These are phyloP conservation scores for Chlorophyllum brunneum DNA, from an alignment of 768 basidiomycete species.

Conservation along the genomic window DNA sequence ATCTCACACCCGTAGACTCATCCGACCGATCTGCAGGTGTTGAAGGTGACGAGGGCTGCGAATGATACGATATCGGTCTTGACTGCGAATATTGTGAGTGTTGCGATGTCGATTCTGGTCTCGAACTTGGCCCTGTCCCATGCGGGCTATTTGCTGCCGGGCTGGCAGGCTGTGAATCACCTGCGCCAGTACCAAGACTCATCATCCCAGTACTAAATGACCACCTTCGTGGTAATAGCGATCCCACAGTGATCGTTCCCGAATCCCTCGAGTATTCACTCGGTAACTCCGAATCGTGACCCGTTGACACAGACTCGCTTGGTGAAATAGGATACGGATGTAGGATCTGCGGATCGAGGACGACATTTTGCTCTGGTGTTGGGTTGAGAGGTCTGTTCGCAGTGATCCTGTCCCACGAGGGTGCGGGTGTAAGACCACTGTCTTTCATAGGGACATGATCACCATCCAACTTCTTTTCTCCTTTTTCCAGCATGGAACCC, in stretches of 20 bases:
- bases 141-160: background rate
- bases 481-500: slow-evolving; percentile 39
- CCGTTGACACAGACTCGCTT: slow-evolving; percentile 25
- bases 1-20: background rate
- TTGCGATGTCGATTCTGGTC: slow-evolving; percentile 11
- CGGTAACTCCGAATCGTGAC: slow-evolving; percentile 25
- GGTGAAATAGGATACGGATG: slow-evolving; percentile 45
- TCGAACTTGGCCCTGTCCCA: background rate
- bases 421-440: slow-evolving; percentile 1
- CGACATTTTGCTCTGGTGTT: slow-evolving; percentile 44
- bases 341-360: slow-evolving; percentile 35
- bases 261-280: slow-evolving; percentile 32
- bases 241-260: slow-evolving; percentile 34
- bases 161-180: slow-evolving; percentile 1
- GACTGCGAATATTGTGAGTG: slow-evolving; percentile 1
- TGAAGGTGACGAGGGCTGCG: slow-evolving; percentile 9
- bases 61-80: background rate
- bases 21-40: slow-evolving; percentile 10
- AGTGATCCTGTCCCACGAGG: slow-evolving; percentile 12
- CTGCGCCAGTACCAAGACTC: background rate
- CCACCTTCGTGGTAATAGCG: slow-evolving; percentile 35
- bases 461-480: slow-evolving; percentile 13
- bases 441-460: background rate
- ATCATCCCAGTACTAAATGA: slow-evolving; percentile 20
- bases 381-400: slow-evolving; percentile 44